phyloP scores from a whole-genome alignment of 2,329 filamentous ascomycete species.

The Fusarium caatingaense region DNA sequence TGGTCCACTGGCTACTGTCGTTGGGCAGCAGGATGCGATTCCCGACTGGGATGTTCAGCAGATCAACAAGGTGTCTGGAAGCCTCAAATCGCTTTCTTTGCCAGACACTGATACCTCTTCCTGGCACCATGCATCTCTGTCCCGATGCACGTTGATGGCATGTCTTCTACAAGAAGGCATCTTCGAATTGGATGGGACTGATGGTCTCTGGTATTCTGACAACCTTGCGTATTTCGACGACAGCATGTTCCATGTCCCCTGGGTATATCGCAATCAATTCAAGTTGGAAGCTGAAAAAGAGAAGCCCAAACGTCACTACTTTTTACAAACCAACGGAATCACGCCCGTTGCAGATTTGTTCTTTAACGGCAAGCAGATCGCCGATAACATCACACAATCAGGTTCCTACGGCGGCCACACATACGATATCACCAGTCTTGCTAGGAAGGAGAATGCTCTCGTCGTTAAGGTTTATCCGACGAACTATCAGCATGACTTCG shows the following conservation, averaged over 20 bases:
- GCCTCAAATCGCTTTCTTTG: not conserved
- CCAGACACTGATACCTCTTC: not conserved
- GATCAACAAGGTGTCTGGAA: not conserved
- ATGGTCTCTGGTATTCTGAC: slow-evolving; percentile 3
- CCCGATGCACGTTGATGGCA: not conserved
- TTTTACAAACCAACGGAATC: slow-evolving; percentile 3
- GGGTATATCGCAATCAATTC: not conserved
- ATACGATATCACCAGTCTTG: not conserved
- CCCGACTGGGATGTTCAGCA: not conserved
- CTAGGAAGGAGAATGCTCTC: not conserved
- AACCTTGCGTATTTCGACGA: not conserved
- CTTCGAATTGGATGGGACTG: not conserved
- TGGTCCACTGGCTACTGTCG: not conserved
- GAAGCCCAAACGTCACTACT: not conserved
- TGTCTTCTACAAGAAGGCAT: not conserved
- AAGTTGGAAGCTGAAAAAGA: not conserved
- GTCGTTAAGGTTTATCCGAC: not conserved
- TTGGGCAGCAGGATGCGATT: not conserved
- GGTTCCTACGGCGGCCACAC: not conserved
- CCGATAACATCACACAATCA: not conserved
- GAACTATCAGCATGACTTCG: not conserved
- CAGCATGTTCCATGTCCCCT: not conserved
- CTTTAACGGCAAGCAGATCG: not conserved
- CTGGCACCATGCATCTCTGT: not conserved
- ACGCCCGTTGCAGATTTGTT: not conserved